Evolutionary conservation across 176 grass and related monocot species (phyloP), one percentile per base, ranked within the genome.

Genomic region (Chrysopogon serrulatus): DNA sequence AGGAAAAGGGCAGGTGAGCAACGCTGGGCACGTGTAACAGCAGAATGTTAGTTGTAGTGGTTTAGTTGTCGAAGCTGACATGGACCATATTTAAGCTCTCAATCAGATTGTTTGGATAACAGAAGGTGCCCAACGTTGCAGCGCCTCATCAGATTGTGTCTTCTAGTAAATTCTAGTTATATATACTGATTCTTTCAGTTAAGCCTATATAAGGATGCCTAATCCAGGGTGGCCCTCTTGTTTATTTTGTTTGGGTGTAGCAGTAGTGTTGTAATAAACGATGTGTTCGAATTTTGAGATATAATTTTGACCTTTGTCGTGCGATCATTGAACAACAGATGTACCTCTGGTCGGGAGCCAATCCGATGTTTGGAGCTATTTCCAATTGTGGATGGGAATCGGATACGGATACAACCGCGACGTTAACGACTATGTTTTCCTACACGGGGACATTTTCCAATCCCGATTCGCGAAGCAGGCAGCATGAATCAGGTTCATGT

Each of bases 81-180:
- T 39, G 34, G 31, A 47, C 10, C 31, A 3, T 81, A 24, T 48
- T 35, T 6, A 45, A 57, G 27, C 19, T 77, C 68, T 41, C 23
- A 13, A 0, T 1, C 31, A 30, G 51, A 51, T 35, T 43, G 40
- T 48, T 41, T 48, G 36, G 54, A 80, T 59, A 34, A 5, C 44
- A 24, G 0, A 66, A 73, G 7, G 47, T 12, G 69, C 21, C 30
- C 71, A 78, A 21, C 73, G 17, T 33, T 57, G 8, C 21, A 6
- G 30, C 74, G 4, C 37, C 67, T 78, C 45, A 19, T 83, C 57
- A 37, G 57, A 79, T 79, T 86, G 59, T 86, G 86, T 28, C 82
- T 86, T 68, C 79, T 68, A 67, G 79, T 79, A 44, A 45, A 82
- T 81, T 73, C 39, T 24, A 57, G 4, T 41, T 56, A 21, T 43